These are phyloP conservation scores for Hansenula anomala DNA, from an alignment of 1,139 yeast genomes.

Conservation along the genomic window DNA sequence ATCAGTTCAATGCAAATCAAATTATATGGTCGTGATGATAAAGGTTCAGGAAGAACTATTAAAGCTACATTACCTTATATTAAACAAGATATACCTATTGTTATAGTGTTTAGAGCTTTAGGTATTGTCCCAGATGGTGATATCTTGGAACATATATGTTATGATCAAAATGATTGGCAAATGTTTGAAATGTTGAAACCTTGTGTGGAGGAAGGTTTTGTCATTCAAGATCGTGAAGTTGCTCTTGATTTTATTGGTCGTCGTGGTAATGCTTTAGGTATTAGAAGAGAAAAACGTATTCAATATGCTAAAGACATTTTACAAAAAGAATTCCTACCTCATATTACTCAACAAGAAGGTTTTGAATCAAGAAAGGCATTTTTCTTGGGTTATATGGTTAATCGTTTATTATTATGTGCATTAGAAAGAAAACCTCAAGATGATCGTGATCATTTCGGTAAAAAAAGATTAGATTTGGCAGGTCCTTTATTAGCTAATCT, in stretches of 20 bases:
- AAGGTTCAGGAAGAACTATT: conserved; percentile 74
- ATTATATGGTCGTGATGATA: conserved; percentile 78
- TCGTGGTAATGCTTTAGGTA: conserved; percentile 93
- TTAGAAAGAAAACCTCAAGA: conserved; percentile 97
- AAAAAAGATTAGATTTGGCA: conserved; percentile 95
- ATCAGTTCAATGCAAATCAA: conserved; percentile 94
- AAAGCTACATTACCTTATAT: conserved; percentile 95
- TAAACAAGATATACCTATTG: conserved; percentile 94
- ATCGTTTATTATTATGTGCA: conserved; percentile 89
- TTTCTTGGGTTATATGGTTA: conserved; percentile 96
- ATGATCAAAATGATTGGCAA: conserved; percentile 98
- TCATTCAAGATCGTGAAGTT: conserved; percentile 95
- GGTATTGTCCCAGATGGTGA: conserved; percentile 99
- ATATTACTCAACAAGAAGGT: conserved; percentile 96
- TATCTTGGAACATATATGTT: conserved; percentile 94
- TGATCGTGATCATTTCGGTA: conserved; percentile 99
- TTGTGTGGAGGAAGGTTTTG: conserved; percentile 98
- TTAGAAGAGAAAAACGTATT: conserved; percentile 95
- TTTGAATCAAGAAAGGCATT: conserved; percentile 95
- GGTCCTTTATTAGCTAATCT: conserved; percentile 95
- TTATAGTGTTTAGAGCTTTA: conserved; percentile 92
- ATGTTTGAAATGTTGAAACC: conserved; percentile 99
- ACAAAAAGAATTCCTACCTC: conserved; percentile 94
- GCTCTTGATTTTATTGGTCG: conserved; percentile 97
- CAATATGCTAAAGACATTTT: conserved; percentile 95